These are phyloP conservation scores for Heterobasidion parviporum DNA, from an alignment of 1,284 basidiomycete species.

Conservation along the genomic window DNA sequence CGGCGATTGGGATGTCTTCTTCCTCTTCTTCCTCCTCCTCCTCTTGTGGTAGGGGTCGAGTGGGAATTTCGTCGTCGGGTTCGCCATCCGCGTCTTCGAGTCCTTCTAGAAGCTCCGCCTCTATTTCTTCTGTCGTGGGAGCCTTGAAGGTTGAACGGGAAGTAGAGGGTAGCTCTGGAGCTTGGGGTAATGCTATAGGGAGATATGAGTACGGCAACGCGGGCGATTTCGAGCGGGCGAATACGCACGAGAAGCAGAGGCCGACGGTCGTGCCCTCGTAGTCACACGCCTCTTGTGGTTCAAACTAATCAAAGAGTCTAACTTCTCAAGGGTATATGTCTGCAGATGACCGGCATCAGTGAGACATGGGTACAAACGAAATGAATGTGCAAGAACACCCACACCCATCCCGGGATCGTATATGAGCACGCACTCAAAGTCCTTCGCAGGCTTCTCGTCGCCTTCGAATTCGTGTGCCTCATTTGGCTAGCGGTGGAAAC, in stretches of 20 bases:
- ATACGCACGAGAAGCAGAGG: constrained; percentile 33
- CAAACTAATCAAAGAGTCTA: constrained; percentile 55
- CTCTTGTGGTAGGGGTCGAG: not conserved
- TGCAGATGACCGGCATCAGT: constrained; percentile 18
- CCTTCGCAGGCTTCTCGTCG: constrained; percentile 45
- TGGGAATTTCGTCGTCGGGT: constrained; percentile 31
- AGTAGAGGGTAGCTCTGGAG: too few relatives aligned
- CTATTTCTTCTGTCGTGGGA: constrained; percentile 20
- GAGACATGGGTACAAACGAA: not conserved
- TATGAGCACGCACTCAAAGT: constrained; percentile 67
- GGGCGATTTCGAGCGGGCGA: not conserved
- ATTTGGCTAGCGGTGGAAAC: constrained; percentile 21
- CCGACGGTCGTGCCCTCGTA: constrained; percentile 25
- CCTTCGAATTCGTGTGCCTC: constrained; percentile 55
- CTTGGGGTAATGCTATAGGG: too few relatives aligned
- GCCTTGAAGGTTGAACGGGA: too few relatives aligned
- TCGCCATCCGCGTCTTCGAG: constrained; percentile 37
- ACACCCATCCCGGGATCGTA: constrained; percentile 67
- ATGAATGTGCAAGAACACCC: constrained; percentile 18
- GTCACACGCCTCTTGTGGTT: constrained; percentile 39
- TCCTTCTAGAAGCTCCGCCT: constrained; percentile 21
- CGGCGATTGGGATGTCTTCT: constrained; percentile 19
- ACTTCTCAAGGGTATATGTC: constrained; percentile 67
- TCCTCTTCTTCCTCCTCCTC: constrained; percentile 34
- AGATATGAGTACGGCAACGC: too few relatives aligned